Evolutionary conservation across 1,139 yeast species (phyloP).

Genomic region (Suhomyces atakaporum): DNA sequence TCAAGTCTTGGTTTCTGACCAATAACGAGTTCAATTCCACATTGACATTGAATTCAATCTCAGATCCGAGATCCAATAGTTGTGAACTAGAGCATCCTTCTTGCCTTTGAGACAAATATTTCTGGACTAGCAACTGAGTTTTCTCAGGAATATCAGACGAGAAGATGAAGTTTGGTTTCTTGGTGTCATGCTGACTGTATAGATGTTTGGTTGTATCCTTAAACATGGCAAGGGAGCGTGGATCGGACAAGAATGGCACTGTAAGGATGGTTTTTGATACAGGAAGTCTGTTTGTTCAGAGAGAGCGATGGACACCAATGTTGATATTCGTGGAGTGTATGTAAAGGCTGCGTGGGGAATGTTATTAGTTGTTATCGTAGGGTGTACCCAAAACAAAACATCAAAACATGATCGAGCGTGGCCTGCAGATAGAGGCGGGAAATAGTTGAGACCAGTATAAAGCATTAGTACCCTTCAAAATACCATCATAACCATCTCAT

Average conservation of each 20-base stretch:
- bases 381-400: constrained; percentile 8
- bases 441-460: too few relatives aligned
- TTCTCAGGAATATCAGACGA: constrained; percentile 38
- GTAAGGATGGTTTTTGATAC: too few relatives aligned
- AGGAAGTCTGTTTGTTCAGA: too few relatives aligned
- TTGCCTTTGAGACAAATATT: constrained; percentile 5
- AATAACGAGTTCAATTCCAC: constrained; percentile 41
- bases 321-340: neutral
- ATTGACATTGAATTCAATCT: constrained; percentile 29
- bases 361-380: neutral
- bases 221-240: constrained; percentile 5
- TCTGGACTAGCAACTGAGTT: constrained; percentile 15
- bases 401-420: constrained; percentile 10
- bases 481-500: neutral
- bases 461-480: too few relatives aligned
- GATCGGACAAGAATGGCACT: constrained; percentile 1
- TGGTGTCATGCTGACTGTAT: constrained; percentile 24
- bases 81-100: neutral
- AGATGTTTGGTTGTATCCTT: constrained; percentile 9
- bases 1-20: constrained; percentile 30
- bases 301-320: neutral
- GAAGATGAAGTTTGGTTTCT: constrained; percentile 44
- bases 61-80: constrained; percentile 6
- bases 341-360: neutral
- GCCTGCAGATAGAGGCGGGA: constrained; percentile 7